Conservation (phyloP, 306 rosid genomes). For the Fagus sylvatica region DNA sequence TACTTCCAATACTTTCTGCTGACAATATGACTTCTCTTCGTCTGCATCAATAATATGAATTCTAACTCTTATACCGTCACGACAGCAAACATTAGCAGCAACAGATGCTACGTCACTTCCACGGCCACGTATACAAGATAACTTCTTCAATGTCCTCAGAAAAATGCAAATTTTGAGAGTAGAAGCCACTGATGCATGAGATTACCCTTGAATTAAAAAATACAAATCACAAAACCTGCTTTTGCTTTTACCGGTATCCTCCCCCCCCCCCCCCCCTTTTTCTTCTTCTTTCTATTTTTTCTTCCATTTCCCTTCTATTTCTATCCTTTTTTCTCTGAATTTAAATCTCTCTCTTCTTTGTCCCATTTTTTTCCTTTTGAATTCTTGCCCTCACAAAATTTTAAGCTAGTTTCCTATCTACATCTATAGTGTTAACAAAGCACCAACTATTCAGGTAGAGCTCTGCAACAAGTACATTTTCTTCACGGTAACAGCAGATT, state of each 20-base stretch:
- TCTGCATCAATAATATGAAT: neutral
- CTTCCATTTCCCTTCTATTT: neutral
- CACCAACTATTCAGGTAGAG: neutral
- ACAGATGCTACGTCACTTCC: constrained; percentile 4
- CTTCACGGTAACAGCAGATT: neutral
- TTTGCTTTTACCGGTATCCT: neutral
- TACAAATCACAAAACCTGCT: neutral
- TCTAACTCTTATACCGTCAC: neutral
- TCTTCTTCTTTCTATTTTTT: neutral
- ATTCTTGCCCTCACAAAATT: neutral
- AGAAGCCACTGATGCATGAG: constrained; percentile 9
- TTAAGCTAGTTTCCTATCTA: neutral
- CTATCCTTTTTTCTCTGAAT: neutral
- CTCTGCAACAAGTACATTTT: constrained; percentile 5
- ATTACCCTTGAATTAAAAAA: neutral
- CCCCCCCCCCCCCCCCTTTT: neutral
- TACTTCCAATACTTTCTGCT: neutral
- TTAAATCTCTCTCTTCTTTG: neutral
- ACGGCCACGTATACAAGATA: neutral
- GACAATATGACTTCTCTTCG: neutral
- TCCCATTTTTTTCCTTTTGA: neutral
- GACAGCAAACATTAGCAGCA: neutral
- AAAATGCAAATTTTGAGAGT: neutral
- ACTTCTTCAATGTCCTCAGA: neutral
- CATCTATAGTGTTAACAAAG: neutral